These are phyloP conservation scores for Leccinellum albellum DNA, from an alignment of 768 basidiomycete genomes.

Conservation along the genomic window DNA sequence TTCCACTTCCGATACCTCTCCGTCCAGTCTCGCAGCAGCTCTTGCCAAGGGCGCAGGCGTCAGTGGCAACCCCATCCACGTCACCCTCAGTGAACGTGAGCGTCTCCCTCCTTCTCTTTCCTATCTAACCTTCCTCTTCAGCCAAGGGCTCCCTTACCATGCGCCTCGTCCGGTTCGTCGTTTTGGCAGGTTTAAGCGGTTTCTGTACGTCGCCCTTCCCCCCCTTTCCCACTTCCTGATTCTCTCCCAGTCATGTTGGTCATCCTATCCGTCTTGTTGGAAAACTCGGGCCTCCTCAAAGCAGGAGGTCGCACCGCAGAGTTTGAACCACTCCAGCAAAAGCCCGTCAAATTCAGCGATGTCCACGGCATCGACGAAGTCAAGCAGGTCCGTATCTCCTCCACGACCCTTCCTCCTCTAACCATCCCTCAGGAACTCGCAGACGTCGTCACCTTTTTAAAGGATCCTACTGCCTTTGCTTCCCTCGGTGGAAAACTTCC, in stretches of 20 bases:
- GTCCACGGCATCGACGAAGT: slow-evolving; percentile 98
- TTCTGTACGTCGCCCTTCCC: slow-evolving; percentile 53
- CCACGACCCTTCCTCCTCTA: background rate
- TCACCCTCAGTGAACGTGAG: slow-evolving; percentile 80
- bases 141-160: slow-evolving; percentile 69
- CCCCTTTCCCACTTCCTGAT: slow-evolving; percentile 3
- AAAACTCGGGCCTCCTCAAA: slow-evolving; percentile 92
- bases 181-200: slow-evolving; percentile 49
- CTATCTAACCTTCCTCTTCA: slow-evolving; percentile 23
- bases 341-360: slow-evolving; percentile 86
- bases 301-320: slow-evolving; percentile 76
- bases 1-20: background rate
- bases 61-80: slow-evolving; percentile 64
- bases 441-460: slow-evolving; percentile 93
- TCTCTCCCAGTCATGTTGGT: slow-evolving; percentile 66
- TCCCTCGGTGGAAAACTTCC: slow-evolving; percentile 91
- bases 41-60: slow-evolving; percentile 42
- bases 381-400: slow-evolving; percentile 64
- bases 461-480: slow-evolving; percentile 87
- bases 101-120: slow-evolving; percentile 6
- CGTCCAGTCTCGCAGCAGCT: slow-evolving; percentile 38
- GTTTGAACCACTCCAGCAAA: slow-evolving; percentile 79
- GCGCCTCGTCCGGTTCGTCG: slow-evolving; percentile 59
- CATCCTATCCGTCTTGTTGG: slow-evolving; percentile 82
- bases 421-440: slow-evolving; percentile 65